phyloP scores from a whole-genome alignment of 2,329 filamentous ascomycete species.

The Magnaporthiopsis rhizophila region DNA sequence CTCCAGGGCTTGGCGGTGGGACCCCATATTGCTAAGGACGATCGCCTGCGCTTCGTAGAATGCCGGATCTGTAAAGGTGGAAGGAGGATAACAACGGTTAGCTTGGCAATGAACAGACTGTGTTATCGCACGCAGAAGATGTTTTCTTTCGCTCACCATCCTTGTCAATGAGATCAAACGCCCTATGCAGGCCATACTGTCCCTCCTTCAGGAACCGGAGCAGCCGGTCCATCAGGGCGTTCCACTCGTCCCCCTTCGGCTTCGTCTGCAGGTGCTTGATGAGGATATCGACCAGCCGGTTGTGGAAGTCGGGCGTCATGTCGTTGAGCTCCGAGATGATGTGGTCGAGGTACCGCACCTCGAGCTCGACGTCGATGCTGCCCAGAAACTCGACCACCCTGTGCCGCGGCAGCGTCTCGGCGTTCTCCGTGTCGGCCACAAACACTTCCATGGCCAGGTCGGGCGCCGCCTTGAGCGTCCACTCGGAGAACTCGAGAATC shows the following conservation, averaged over 20 bases:
- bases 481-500: conserved; percentile 83
- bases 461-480: conserved; percentile 69
- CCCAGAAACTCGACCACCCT: conserved; percentile 68
- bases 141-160: conserved; percentile 51
- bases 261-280: conserved; percentile 46
- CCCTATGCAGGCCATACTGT: conserved; percentile 73
- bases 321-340: conserved; percentile 84
- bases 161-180: conserved; percentile 68
- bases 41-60: conserved; percentile 90
- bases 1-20: conserved; percentile 90
- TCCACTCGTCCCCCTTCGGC: conserved; percentile 35
- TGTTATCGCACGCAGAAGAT: neutral
- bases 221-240: conserved; percentile 56
- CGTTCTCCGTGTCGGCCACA: conserved; percentile 86
- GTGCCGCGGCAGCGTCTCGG: conserved; percentile 76
- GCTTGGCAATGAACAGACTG: conserved; percentile 6
- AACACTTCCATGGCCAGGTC: conserved; percentile 87
- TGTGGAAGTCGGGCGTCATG: conserved; percentile 77
- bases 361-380: conserved; percentile 60
- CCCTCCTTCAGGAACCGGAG: conserved; percentile 64
- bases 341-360: conserved; percentile 81
- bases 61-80: conserved; percentile 52
- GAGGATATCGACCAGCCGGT: conserved; percentile 65
- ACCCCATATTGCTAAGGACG: conserved; percentile 87
- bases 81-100: neutral